phyloP scores from a whole-genome alignment of 73 alveolate species.

The Symbiodinium pilosum region DNA sequence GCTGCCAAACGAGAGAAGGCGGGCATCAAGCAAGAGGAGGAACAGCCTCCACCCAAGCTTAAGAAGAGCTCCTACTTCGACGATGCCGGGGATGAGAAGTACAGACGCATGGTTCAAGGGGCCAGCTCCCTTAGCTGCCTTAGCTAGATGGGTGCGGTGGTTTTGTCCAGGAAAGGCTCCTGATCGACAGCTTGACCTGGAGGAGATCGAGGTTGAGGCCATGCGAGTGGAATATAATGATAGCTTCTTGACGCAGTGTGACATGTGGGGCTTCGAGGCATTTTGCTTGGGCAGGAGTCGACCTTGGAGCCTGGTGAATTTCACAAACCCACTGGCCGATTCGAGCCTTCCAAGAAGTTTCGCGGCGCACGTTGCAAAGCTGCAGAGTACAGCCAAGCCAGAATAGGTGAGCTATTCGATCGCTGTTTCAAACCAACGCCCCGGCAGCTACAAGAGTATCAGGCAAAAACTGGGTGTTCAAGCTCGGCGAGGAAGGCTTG shows the following conservation, averaged over 20 bases:
- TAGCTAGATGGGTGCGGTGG: not conserved
- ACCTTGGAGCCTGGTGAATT: conserved; percentile 85
- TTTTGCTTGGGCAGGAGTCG: conserved; percentile 23
- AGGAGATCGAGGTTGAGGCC: conserved; percentile 83
- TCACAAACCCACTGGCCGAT: conserved; percentile 84
- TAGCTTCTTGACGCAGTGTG: no score
- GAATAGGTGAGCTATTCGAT: no score
- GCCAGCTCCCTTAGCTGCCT: not conserved
- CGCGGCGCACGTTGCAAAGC: conserved; percentile 32
- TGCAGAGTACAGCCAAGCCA: no score
- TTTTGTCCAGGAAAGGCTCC: conserved; percentile 54
- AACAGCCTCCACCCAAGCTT: not conserved
- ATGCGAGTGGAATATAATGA: no score
- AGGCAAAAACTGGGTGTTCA: conserved; percentile 92
- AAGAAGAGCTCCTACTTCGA: conserved; percentile 36
- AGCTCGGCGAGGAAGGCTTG: conserved; percentile 73
- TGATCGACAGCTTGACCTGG: conserved; percentile 30
- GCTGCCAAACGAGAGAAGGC: conserved; percentile 37
- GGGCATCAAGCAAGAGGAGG: not conserved
- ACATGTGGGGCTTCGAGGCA: no score
- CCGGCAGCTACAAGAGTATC: no score
- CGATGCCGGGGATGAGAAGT: conserved; percentile 87
- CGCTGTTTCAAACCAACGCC: no score
- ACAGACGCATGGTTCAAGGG: conserved; percentile 3
- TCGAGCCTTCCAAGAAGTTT: conserved; percentile 27